A percentile compares a stretch with the other conserved stretches of the same genome.
phyloP scores from a whole-genome alignment of 208 protist species.

The Acanthamoeba rhysodes region DNA sequence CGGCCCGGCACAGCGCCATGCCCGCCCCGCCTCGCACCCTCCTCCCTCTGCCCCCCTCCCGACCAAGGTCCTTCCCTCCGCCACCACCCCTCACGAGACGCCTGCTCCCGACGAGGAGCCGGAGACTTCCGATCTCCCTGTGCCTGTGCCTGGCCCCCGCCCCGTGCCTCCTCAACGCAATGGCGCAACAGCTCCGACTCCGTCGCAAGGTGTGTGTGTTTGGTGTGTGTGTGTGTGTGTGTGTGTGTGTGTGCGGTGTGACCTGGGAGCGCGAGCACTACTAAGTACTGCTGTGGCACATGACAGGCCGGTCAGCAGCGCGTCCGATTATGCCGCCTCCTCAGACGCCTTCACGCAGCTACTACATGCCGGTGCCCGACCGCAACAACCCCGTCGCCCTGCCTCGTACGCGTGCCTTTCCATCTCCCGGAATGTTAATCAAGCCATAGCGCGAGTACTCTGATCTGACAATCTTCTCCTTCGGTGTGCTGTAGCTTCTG shows the following conservation, averaged over 20 bases:
- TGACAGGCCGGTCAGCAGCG: neutral
- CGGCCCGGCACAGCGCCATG: constrained; percentile 21
- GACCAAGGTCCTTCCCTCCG: neutral
- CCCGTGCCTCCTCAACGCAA: neutral
- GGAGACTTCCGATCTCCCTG: neutral
- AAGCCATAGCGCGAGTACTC: neutral
- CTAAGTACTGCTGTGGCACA: no score
- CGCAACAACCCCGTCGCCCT: constrained; percentile 50
- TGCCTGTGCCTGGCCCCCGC: neutral
- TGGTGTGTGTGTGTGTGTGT: no score
- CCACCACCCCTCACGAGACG: neutral
- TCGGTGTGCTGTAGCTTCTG: neutral
- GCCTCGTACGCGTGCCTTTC: neutral
- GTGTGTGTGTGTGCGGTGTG: no score
- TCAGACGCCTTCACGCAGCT: constrained; percentile 12
- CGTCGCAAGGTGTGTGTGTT: neutral
- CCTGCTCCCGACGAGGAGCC: neutral
- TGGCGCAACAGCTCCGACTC: neutral
- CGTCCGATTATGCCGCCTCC: neutral
- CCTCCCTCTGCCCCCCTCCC: neutral
- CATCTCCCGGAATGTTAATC: neutral
- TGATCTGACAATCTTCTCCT: neutral
- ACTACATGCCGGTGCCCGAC: constrained; percentile 68
- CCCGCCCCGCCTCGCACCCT: neutral
- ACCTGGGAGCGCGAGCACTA: no score